phyloP scores from a whole-genome alignment of 306 rosid genomes.

The Pyrus pyrifolia region DNA sequence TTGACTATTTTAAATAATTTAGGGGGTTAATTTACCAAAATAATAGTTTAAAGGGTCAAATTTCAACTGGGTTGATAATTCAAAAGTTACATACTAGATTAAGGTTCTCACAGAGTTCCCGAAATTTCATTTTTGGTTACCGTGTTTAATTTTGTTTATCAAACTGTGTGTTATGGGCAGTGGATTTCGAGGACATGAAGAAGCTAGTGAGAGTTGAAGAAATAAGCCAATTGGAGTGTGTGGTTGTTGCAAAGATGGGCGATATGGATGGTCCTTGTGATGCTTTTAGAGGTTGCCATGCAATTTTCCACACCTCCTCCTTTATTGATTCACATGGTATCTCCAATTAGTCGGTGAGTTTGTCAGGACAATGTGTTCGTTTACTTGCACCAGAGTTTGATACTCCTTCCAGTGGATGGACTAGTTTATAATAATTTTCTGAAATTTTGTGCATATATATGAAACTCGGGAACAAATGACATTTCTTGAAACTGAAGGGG shows the following conservation, averaged over 20 bases:
- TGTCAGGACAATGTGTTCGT: too few species aligned
- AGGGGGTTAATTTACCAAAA: too few species aligned
- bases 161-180: not conserved
- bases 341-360: not conserved
- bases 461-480: not conserved
- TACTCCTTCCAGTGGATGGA: not conserved
- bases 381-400: too few species aligned
- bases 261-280: not conserved
- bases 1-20: too few species aligned
- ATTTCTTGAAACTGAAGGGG: conserved; percentile 5
- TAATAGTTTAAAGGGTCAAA: too few species aligned
- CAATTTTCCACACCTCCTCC: conserved; percentile 3
- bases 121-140: not conserved
- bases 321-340: conserved; percentile 8
- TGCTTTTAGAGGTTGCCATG: conserved; percentile 9
- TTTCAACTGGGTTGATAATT: too few species aligned
- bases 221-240: conserved; percentile 2
- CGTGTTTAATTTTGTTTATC: not conserved
- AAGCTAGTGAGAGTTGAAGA: conserved; percentile 1
- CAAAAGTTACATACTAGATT: not conserved
- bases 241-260: not conserved
- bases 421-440: not conserved
- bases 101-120: not conserved
- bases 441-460: too few species aligned
- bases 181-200: conserved; percentile 13